Percentiles rank a stretch among this genome's conserved stretches.
These are phyloP conservation scores for Solanum raphanifolium DNA, from an alignment of 257 asterid genomes.

Conservation along the genomic window DNA sequence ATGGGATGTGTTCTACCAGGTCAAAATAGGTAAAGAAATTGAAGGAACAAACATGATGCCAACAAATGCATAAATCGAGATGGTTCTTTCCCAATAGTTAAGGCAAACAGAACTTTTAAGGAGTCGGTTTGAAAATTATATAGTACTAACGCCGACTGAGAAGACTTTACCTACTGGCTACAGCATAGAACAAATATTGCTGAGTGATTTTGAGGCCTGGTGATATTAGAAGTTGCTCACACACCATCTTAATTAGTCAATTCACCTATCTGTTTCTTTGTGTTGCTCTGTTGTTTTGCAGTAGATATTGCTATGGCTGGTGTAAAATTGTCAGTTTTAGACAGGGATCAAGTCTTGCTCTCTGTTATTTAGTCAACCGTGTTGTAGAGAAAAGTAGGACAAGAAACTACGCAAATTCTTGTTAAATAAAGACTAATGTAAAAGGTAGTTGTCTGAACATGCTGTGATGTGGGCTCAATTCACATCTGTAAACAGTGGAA, in stretches of 20 bases:
- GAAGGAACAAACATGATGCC: background rate
- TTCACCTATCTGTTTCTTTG: background rate
- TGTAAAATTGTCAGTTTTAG: background rate
- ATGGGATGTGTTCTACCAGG: background rate
- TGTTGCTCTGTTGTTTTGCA: background rate
- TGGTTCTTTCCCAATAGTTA: background rate
- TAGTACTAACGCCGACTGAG: background rate
- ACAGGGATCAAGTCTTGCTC: background rate
- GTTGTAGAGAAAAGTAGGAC: background rate
- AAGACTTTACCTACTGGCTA: background rate
- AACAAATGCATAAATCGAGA: background rate
- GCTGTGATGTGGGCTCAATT: background rate
- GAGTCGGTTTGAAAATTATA: background rate
- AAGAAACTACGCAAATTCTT: background rate
- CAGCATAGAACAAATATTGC: background rate
- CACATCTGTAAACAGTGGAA: background rate
- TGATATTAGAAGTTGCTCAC: background rate
- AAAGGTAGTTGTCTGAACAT: background rate
- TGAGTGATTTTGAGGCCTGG: background rate
- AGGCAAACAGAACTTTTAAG: background rate
- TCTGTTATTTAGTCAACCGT: background rate
- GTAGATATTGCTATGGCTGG: background rate
- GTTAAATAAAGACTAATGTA: background rate
- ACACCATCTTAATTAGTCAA: background rate
- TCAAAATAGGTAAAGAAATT: background rate